Conservation (phyloP, 225 moss, liverwort and hornwort species). For the Pseudisothecium myosuroides region DNA sequence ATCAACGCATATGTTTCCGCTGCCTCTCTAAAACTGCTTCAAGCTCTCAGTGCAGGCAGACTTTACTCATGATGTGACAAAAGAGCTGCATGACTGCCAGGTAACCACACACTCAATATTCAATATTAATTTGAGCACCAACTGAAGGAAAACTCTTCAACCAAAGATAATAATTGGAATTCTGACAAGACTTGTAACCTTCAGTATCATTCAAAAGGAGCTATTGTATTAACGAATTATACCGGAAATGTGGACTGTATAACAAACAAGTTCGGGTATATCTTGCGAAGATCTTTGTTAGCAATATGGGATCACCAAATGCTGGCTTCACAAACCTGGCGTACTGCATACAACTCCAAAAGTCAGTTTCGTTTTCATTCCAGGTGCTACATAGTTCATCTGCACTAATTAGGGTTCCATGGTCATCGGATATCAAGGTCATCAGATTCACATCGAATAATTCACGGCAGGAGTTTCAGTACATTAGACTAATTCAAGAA, state of each 20-base stretch:
- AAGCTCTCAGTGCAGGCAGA: background rate
- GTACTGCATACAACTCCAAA: slow-evolving; percentile 34
- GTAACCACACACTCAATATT: background rate
- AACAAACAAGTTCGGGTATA: slow-evolving; percentile 68
- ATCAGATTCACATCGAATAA: background rate
- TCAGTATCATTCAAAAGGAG: background rate
- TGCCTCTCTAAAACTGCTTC: background rate
- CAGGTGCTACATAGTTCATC: background rate
- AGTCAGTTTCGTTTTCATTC: background rate
- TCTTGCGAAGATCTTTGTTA: slow-evolving; percentile 85
- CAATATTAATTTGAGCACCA: background rate
- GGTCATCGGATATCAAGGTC: too few relatives aligned
- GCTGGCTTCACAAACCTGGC: slow-evolving; percentile 83
- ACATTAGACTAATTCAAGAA: background rate
- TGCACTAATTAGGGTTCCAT: background rate
- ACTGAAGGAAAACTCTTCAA: background rate
- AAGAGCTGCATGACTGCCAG: background rate
- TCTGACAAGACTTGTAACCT: background rate
- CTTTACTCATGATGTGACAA: background rate
- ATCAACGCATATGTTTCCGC: background rate
- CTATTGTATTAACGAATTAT: background rate
- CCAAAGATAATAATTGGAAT: background rate
- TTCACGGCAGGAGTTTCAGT: background rate
- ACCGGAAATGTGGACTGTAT: slow-evolving; percentile 71
- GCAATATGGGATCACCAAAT: slow-evolving; percentile 73